Evolutionary conservation across 73 alveolate species (phyloP), one percentile per base, ranked within the genome.

Genomic region (Paraurostyla sp.): DNA sequence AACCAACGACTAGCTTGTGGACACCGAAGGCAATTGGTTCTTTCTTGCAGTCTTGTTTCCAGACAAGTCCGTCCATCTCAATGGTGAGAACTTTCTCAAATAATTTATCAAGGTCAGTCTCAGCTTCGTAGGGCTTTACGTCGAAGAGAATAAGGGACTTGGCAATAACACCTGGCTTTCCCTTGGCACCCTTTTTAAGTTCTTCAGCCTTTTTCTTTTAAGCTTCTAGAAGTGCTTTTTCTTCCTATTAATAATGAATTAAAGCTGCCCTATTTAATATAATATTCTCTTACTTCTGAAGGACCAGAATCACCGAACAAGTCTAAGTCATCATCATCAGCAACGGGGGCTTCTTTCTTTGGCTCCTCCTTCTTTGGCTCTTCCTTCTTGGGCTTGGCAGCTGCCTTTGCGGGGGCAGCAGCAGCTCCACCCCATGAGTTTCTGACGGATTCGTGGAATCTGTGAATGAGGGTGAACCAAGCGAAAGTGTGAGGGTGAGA

Each of bases 1-100:
- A 94, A 41, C 98, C 99, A 54, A 94, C 76, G 76, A 94, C 73
- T 30, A 96, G 89, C 76, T 96, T 96, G 87, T 80, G 58, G 82
- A 96, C 80, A 22, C 99, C 98, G 76, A 76, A 96, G 76, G 97
- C 99, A 71, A 96, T 92, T 89, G 97, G 97, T 83, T 88, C 95
- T 73, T 81, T 81, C 84, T 94, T 96, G 92, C 80, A 92, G 76
- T 95, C 97, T 30, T 92, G 71, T 69, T 93, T 95, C 99, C 99
- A 96, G 86, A 82, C 59, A 32, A 96, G 97, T 20, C 99, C 99
- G 54, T 94, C 98, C 62, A 49, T 83, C 60, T 85, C 94, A 85
- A 92, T 81, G n/a, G 91, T 93, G 52, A 88, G 57, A 51, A 96
- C 92, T 81, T 92, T 88, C 42, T 87, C 68, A 40, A 96, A 98